Conservation (phyloP, 495 filamentous ascomycete genomes). For the Haplographium delicatum region DNA sequence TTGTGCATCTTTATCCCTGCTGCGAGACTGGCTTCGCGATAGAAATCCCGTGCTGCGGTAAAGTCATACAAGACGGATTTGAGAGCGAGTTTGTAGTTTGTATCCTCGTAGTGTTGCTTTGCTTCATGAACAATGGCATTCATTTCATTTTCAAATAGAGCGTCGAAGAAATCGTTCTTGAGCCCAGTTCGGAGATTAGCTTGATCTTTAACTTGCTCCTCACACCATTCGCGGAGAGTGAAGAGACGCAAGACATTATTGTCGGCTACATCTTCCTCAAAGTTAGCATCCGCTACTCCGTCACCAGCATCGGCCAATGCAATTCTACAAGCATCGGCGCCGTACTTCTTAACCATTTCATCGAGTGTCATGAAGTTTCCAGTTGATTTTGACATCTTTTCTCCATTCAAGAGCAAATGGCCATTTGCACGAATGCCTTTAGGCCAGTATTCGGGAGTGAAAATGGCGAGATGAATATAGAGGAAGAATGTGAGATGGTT, state of each 20-base stretch:
- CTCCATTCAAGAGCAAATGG: slow-evolving; percentile 87
- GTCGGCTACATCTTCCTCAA: slow-evolving; percentile 91
- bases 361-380: slow-evolving; percentile 93
- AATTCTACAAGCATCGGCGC: slow-evolving; percentile 86
- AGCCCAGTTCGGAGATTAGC: slow-evolving; percentile 65
- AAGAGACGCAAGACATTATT: slow-evolving; percentile 81
- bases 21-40: slow-evolving; percentile 72
- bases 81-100: slow-evolving; percentile 85
- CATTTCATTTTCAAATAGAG: slow-evolving; percentile 90
- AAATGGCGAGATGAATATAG: slow-evolving; percentile 90
- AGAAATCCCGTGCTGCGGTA: slow-evolving; percentile 77
- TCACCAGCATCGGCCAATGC: slow-evolving; percentile 94
- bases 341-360: slow-evolving; percentile 84
- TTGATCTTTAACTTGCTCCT: slow-evolving; percentile 68
- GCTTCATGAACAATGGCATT: slow-evolving; percentile 75
- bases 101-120: slow-evolving; percentile 66
- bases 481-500: slow-evolving; percentile 96
- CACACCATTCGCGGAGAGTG: slow-evolving; percentile 87
- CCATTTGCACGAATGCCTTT: slow-evolving; percentile 79
- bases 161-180: slow-evolving; percentile 76
- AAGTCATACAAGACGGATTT: slow-evolving; percentile 91
- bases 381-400: slow-evolving; percentile 95
- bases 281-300: slow-evolving; percentile 93
- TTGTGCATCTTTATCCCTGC: slow-evolving; percentile 80
- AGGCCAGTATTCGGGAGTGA: slow-evolving; percentile 83